Evolutionary conservation across 495 filamentous ascomycete species (phyloP).

Genomic region (Penicillium cosmopolitanum): DNA sequence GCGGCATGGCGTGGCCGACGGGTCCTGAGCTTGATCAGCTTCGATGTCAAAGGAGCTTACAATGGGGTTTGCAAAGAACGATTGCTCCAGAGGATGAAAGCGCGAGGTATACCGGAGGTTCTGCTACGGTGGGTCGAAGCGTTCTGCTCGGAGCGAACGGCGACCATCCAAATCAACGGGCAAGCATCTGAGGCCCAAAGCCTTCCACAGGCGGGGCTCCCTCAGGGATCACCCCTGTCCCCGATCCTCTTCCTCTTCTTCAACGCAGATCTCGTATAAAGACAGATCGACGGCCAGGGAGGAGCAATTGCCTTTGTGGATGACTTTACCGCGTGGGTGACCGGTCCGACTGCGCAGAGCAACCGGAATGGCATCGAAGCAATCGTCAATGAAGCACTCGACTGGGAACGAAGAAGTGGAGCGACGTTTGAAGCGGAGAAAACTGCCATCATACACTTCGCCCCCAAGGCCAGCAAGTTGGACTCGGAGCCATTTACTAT

Average conservation of each 20-base stretch:
- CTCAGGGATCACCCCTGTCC: too few species aligned
- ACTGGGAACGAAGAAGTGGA: slow-evolving; percentile 30
- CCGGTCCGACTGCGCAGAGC: slow-evolving; percentile 13
- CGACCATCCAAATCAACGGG: slow-evolving; percentile 18
- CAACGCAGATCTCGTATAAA: too few species aligned
- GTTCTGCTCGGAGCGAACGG: slow-evolving; percentile 32
- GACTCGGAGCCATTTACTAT: slow-evolving; percentile 27
- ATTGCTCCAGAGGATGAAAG: slow-evolving; percentile 36
- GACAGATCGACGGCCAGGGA: too few species aligned
- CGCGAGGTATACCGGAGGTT: slow-evolving; percentile 31
- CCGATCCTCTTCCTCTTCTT: too few species aligned
- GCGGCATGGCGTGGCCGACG: slow-evolving; percentile 21
- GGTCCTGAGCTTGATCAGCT: slow-evolving; percentile 37
- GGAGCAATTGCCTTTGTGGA: too few species aligned
- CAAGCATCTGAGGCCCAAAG: too few species aligned
- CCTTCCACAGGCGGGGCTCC: too few species aligned
- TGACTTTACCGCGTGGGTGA: too few species aligned
- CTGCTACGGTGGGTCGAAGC: slow-evolving; percentile 37
- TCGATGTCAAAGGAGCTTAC: slow-evolving; percentile 49
- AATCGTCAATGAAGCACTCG: slow-evolving; percentile 27
- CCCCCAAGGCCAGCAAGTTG: slow-evolving; percentile 23
- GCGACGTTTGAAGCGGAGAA: slow-evolving; percentile 34
- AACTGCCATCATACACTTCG: slow-evolving; percentile 32
- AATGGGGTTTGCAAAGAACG: slow-evolving; percentile 40
- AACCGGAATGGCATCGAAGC: slow-evolving; percentile 29